A percentile compares a stretch with the other conserved stretches of the same genome.
Evolutionary conservation across 2,329 filamentous ascomycete genomes (phyloP).

Genomic region (Scedosporium dehoogii): DNA sequence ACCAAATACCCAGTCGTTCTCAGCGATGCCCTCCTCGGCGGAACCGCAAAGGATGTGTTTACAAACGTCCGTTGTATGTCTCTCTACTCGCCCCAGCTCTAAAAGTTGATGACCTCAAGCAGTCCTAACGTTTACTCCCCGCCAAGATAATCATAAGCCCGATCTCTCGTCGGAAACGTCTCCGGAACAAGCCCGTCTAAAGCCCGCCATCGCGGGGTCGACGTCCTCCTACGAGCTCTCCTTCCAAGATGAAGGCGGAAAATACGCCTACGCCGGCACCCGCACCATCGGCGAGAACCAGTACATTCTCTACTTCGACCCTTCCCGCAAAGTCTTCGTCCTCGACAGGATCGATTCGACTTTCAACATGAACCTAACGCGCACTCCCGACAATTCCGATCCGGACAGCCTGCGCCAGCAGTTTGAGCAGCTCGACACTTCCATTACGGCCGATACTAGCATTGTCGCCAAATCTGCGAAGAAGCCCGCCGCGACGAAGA

Average conservation of each 20-base stretch:
- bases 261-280: slow-evolving; percentile 51
- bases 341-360: slow-evolving; percentile 74
- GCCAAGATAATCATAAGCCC: slow-evolving; percentile 56
- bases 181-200: slow-evolving; percentile 39
- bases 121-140: slow-evolving; percentile 7
- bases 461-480: slow-evolving; percentile 11
- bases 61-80: slow-evolving; percentile 50
- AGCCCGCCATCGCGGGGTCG: slow-evolving; percentile 36
- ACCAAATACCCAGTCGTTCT: slow-evolving; percentile 55
- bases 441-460: slow-evolving; percentile 16
- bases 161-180: slow-evolving; percentile 37
- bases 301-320: slow-evolving; percentile 67
- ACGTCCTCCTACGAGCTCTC: slow-evolving; percentile 46
- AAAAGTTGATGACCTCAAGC: not conserved
- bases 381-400: slow-evolving; percentile 56
- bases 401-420: slow-evolving; percentile 53
- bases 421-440: slow-evolving; percentile 52
- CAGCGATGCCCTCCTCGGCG: slow-evolving; percentile 50
- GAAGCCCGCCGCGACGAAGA: slow-evolving; percentile 11
- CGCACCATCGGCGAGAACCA: slow-evolving; percentile 45
- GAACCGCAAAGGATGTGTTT: slow-evolving; percentile 45
- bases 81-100: not conserved
- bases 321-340: slow-evolving; percentile 63
- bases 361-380: slow-evolving; percentile 78
- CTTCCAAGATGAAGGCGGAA: slow-evolving; percentile 43